Conservation (phyloP, 2,329 filamentous ascomycete species). For the Stenocarpella maydis region DNA sequence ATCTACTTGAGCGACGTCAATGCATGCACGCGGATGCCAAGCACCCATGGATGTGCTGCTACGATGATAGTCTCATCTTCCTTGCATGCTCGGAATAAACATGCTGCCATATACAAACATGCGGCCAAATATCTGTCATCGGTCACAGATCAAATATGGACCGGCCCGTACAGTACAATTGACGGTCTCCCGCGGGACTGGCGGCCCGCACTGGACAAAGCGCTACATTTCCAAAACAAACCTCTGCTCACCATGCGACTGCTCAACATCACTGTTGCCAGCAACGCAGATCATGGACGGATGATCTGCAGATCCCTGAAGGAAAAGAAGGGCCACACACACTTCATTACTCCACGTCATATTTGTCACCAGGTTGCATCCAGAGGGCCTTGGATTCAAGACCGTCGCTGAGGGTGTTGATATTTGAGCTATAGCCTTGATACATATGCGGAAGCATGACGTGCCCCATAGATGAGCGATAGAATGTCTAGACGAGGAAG, state of each 20-base stretch:
- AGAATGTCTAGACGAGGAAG: not conserved
- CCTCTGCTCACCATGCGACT: conserved; percentile 1
- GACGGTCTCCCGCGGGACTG: not conserved
- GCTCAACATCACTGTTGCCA: not conserved
- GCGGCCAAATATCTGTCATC: conserved; percentile 1
- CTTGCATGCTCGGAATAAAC: conserved; percentile 3
- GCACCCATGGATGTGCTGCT: conserved; percentile 10
- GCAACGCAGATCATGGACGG: not conserved
- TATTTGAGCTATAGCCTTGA: not conserved
- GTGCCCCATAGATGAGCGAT: not conserved
- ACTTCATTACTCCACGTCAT: not conserved
- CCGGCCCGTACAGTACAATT: not conserved
- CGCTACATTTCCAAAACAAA: not conserved
- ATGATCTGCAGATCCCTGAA: conserved; percentile 8
- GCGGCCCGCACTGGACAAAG: not conserved
- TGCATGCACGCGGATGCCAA: not conserved
- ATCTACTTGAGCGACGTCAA: not conserved
- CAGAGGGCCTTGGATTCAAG: conserved; percentile 1
- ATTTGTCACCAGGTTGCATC: not conserved
- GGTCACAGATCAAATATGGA: conserved; percentile 15
- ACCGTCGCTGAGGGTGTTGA: not conserved
- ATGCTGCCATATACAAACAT: not conserved
- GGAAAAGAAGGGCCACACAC: not conserved
- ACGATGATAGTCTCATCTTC: conserved; percentile 1
- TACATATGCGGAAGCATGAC: not conserved